Conservation (phyloP, 805 yeast species). For the Zygosaccharomyces siamensis region DNA sequence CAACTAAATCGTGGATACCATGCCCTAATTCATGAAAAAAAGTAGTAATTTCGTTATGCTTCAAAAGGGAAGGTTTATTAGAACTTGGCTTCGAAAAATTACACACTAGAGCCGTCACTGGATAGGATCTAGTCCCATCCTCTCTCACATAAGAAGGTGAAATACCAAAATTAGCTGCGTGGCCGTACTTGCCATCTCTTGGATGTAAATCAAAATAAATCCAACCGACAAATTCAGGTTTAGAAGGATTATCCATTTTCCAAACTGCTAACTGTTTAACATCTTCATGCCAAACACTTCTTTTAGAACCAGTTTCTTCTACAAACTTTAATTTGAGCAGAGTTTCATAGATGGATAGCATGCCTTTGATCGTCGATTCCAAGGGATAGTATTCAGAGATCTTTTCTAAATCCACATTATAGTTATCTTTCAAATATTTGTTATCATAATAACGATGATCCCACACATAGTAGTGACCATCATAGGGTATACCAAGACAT, state of each 20-base stretch:
- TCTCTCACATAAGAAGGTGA: slow-evolving; percentile 51
- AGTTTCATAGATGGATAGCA: slow-evolving; percentile 66
- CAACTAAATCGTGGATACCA: slow-evolving; percentile 75
- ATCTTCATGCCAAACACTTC: slow-evolving; percentile 70
- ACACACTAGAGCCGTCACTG: slow-evolving; percentile 77
- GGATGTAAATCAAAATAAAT: slow-evolving; percentile 79
- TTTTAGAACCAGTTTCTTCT: slow-evolving; percentile 40
- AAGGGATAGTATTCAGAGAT: slow-evolving; percentile 78
- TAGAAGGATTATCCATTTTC: slow-evolving; percentile 46
- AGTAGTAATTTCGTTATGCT: slow-evolving; percentile 74
- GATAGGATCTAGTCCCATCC: slow-evolving; percentile 50
- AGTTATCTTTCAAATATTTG: slow-evolving; percentile 58
- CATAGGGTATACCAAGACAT: slow-evolving; percentile 40
- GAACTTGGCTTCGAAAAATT: slow-evolving; percentile 71
- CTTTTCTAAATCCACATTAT: slow-evolving; percentile 64
- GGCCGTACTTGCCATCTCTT: slow-evolving; percentile 81
- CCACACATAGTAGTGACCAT: slow-evolving; percentile 57
- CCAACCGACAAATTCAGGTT: slow-evolving; percentile 67
- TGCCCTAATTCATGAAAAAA: slow-evolving; percentile 90
- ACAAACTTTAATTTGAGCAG: slow-evolving; percentile 66
- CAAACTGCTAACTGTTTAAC: slow-evolving; percentile 71
- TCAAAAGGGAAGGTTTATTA: slow-evolving; percentile 66
- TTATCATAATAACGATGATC: slow-evolving; percentile 67
- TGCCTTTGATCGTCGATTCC: slow-evolving; percentile 57
- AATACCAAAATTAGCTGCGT: slow-evolving; percentile 78